Evolutionary conservation across 345 rosid genomes (phyloP), one percentile per base, ranked within the genome.

Genomic region (Dimocarpus longan): DNA sequence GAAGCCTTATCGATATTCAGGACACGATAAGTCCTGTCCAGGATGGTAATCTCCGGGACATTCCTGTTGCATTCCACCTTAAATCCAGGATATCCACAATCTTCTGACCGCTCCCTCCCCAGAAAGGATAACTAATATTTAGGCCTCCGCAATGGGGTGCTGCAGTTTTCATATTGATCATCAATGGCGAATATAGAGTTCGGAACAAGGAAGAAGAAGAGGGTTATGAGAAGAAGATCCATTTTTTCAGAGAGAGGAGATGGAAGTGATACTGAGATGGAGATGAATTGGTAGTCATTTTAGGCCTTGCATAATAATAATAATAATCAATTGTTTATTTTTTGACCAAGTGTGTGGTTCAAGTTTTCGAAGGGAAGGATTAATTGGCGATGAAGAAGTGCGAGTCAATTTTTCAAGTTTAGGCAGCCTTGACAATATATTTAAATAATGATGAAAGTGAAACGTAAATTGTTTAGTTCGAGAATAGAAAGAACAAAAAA

Each of bases 11-110:
- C 39, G 12, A 78, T n/a, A 0, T 4, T 11, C 0, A 83, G 76
- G 68, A 93, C 82, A 40, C 43, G 81, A 57, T 75, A 87, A 16
- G 37, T 82, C 2, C 70, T 80, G 0, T 66, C 22, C 11, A 5
- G n/a, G 32, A 91, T 70, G 22, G 13, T 86, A 70, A 86, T 1
- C 70, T 77, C 82, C 0, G 81, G 76, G 5, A 0, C 0, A 3
- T 2, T 3, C 16, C 0, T 2, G 0, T 0, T 43, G 62, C 89
- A 86, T 2, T 62, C 48, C 1, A 88, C 68, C 72, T 37, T 2
- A 28, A 85, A 88, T 1, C 77, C 74, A 16, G 81, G 88, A 78
- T 82, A 68, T 3, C 92, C 92, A 37, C 94, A 89, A 12, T 6
- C 0, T 0, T 4, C 0, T 0, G 26, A 22, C 15, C 83, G 74